phyloP scores from a whole-genome alignment of 208 protist species.

The Trypanosoma platydactyli region DNA sequence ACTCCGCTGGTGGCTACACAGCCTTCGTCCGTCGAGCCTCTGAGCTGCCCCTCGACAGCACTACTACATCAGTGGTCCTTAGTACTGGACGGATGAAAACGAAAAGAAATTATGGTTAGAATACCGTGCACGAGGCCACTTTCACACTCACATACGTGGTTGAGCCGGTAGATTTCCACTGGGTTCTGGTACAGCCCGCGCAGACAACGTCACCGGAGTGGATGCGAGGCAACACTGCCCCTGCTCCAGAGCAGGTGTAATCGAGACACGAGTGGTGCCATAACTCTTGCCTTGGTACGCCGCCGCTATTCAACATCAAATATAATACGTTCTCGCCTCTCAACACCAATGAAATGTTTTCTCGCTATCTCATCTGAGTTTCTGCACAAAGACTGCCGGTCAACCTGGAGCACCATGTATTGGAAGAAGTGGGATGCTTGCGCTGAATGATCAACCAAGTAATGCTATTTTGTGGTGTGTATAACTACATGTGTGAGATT shows the following conservation, averaged over 20 bases:
- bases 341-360: constrained; percentile 60
- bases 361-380: constrained; percentile 85
- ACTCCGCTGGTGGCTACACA: constrained; percentile 85
- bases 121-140: constrained; percentile 50
- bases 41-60: constrained; percentile 65
- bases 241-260: constrained; percentile 84
- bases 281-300: constrained; percentile 80
- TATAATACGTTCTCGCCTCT: constrained; percentile 75
- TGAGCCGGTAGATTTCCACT: constrained; percentile 82
- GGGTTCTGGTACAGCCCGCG: constrained; percentile 77
- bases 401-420: constrained; percentile 68
- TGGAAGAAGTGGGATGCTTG: constrained; percentile 86
- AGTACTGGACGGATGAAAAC: constrained; percentile 88
- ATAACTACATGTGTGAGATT: constrained; percentile 85
- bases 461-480: constrained; percentile 81
- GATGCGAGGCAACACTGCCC: constrained; percentile 73
- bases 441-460: constrained; percentile 85
- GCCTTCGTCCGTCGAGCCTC: constrained; percentile 90
- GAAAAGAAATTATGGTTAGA: constrained; percentile 90
- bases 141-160: constrained; percentile 67
- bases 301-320: constrained; percentile 86
- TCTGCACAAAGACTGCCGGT: constrained; percentile 60
- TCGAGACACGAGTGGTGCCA: constrained; percentile 85
- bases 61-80: constrained; percentile 86
- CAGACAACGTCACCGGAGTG: constrained; percentile 79